These are phyloP conservation scores for Austroboletus novae-zelandiae DNA, from an alignment of 1,284 basidiomycete species.

Conservation along the genomic window DNA sequence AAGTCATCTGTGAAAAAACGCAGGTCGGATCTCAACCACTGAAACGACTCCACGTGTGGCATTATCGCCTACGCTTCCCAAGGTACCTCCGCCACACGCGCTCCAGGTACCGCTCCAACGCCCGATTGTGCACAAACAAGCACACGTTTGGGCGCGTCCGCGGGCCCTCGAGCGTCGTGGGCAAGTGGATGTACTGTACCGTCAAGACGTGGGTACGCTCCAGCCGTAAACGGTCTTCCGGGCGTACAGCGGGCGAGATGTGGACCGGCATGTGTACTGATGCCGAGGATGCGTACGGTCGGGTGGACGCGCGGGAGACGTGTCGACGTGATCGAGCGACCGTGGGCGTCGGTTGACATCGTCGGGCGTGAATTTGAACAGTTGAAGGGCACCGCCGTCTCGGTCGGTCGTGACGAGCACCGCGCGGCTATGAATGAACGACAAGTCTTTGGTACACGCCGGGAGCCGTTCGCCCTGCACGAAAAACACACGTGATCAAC, in stretches of 20 bases:
- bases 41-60: constrained; percentile 24
- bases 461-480: constrained; percentile 19
- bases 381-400: constrained; percentile 36
- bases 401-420: constrained; percentile 40
- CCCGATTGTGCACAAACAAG: constrained; percentile 38
- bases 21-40: constrained; percentile 39
- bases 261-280: constrained; percentile 35
- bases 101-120: constrained; percentile 33
- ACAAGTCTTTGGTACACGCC: constrained; percentile 39
- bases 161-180: neutral
- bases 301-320: constrained; percentile 33
- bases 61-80: constrained; percentile 53
- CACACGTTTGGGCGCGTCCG: constrained; percentile 22
- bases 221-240: constrained; percentile 37
- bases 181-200: constrained; percentile 31
- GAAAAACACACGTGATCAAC: no score
- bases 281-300: constrained; percentile 12
- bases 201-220: constrained; percentile 46
- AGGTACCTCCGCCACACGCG: constrained; percentile 11
- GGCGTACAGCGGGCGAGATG: constrained; percentile 36
- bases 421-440: constrained; percentile 45
- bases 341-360: no score
- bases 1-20: no score
- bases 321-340: constrained; percentile 26
- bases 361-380: constrained; percentile 37